Evolutionary conservation across 352 stramenopile species (phyloP), one percentile per base, ranked within the genome.

Genomic region (Saprolegnia diclina): DNA sequence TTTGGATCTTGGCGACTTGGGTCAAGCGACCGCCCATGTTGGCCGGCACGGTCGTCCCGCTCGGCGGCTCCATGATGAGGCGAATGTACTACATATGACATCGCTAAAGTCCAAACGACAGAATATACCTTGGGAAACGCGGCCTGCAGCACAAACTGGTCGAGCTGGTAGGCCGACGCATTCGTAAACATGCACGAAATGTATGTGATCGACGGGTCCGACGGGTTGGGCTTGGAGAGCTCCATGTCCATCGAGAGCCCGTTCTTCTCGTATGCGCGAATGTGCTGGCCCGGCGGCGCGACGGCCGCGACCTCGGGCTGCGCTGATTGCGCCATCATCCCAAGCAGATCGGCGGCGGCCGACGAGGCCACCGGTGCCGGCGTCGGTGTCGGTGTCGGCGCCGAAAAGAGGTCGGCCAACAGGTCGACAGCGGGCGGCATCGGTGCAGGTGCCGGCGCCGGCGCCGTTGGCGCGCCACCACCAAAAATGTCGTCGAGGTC

Each of bases 21-120:
- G 93, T 98, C 18, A 98, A 82, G 19, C 72, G 71, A 9, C 83
- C 92, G 46, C 76, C 76, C 32, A 78, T 88, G 40, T 93, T 90
- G 1, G 92, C 71, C 9, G 94, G 91, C 56, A 99, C 76, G 21
- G 88, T 91, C 35, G 95, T 92, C 26, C 88, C 95, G 19, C 86
- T 97, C 5, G 95, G 89, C n/a, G 96, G 94, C 71, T 98, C 92
- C 94, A 99, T 98, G 81, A 98, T 96, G 76, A 99, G 91, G 61
- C 96, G 97, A 65, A 99, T 93, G 73, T 98, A 99, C 81, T 95
- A 73, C 9, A 16, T n/a, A n/a, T n/a, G n/a, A n/a, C n/a, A n/a
- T n/a, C n/a, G n/a, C n/a, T n/a, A n/a, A n/a, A n/a, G n/a, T n/a
- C n/a, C n/a, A n/a, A n/a, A n/a, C n/a, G 4, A 61, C 11, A 42